Conservation (phyloP, 768 basidiomycete species). For the Chalciporus chontae region DNA sequence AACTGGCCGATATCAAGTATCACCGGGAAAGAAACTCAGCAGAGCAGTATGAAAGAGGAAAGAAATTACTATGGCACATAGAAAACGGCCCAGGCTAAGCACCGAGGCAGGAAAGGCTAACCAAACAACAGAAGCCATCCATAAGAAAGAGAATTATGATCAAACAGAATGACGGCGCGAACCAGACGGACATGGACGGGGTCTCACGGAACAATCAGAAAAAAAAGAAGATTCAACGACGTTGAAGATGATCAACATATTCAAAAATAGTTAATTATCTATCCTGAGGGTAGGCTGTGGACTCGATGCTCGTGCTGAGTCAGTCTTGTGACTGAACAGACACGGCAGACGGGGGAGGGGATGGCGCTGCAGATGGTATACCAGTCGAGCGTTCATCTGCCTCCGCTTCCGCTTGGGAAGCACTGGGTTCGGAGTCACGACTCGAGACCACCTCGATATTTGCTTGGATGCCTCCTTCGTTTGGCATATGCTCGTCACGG, state of each 20-base stretch:
- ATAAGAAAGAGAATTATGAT: conserved; percentile 7
- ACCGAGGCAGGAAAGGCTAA: conserved; percentile 6
- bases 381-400: conserved; percentile 17
- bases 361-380: conserved; percentile 28
- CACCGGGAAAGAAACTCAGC: neutral
- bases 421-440: conserved; percentile 15
- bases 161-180: conserved; percentile 8
- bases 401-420: conserved; percentile 21
- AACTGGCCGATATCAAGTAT: conserved; percentile 12
- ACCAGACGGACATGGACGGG: conserved; percentile 6
- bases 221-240: conserved; percentile 11
- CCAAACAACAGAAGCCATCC: conserved; percentile 23
- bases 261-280: conserved; percentile 32
- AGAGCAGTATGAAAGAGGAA: neutral
- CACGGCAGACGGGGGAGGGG: conserved; percentile 31
- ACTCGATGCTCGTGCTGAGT: neutral
- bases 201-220: conserved; percentile 12
- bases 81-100: conserved; percentile 1
- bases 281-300: conserved; percentile 10
- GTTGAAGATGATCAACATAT: conserved; percentile 34
- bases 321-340: conserved; percentile 21
- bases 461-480: conserved; percentile 7
- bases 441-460: conserved; percentile 15
- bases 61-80: conserved; percentile 24
- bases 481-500: conserved; percentile 9